Conservation (phyloP, 371 early-diverging fungal species). For the Rhizopus stolonifer region DNA sequence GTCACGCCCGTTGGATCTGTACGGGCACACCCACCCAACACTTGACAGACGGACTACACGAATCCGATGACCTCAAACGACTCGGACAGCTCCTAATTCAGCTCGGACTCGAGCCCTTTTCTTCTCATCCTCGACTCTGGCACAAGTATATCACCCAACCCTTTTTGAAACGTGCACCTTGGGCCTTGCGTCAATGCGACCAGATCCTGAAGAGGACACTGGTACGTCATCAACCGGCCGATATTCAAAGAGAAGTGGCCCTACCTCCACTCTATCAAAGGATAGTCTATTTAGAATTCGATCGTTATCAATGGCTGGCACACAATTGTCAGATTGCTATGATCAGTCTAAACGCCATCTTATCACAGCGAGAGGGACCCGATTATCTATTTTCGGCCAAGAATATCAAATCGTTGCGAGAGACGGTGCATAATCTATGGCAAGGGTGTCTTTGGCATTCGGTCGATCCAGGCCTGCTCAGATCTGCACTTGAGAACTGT, state of each 20-base stretch:
- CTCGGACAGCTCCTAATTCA: slow-evolving; percentile 50
- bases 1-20: slow-evolving; percentile 74
- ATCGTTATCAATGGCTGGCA: slow-evolving; percentile 59
- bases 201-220: slow-evolving; percentile 60
- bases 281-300: slow-evolving; percentile 56
- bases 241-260: slow-evolving; percentile 53
- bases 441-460: slow-evolving; percentile 68
- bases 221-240: slow-evolving; percentile 62
- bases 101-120: slow-evolving; percentile 54
- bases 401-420: slow-evolving; percentile 53
- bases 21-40: slow-evolving; percentile 71
- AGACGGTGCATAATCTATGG: slow-evolving; percentile 62
- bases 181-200: slow-evolving; percentile 38
- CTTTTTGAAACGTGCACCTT: slow-evolving; percentile 38
- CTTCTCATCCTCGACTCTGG: slow-evolving; percentile 40
- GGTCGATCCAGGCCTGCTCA: slow-evolving; percentile 14
- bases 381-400: slow-evolving; percentile 74
- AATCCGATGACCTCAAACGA: slow-evolving; percentile 31
- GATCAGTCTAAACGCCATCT: slow-evolving; percentile 67
- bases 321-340: slow-evolving; percentile 66
- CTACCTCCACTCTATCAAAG: slow-evolving; percentile 64
- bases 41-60: slow-evolving; percentile 34
- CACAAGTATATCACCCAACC: slow-evolving; percentile 35
- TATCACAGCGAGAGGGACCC: slow-evolving; percentile 55
- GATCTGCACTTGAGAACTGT: slow-evolving; percentile 24